Evolutionary conservation across 2,329 filamentous ascomycete species (phyloP).

Genomic region (Arthrinium phaeospermum): DNA sequence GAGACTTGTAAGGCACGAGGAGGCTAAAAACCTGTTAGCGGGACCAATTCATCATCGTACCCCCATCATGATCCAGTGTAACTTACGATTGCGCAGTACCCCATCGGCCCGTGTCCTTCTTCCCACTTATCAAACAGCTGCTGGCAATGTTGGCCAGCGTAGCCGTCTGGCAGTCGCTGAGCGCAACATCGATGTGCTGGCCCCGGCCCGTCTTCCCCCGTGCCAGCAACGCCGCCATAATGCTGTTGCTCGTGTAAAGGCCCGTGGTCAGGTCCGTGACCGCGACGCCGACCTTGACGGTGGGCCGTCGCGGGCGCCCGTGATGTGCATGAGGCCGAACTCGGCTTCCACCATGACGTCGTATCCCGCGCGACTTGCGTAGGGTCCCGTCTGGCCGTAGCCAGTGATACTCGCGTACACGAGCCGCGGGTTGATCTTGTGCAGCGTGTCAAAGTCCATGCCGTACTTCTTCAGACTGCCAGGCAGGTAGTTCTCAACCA

Average conservation of each 20-base stretch:
- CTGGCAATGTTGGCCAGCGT: constrained; percentile 95
- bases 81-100: constrained; percentile 92
- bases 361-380: constrained; percentile 86
- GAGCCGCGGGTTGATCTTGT: constrained; percentile 80
- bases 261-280: constrained; percentile 97
- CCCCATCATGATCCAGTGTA: neutral
- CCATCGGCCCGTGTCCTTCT: constrained; percentile 90
- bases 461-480: constrained; percentile 87
- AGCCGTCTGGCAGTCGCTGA: constrained; percentile 94
- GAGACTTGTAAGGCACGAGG: constrained; percentile 93
- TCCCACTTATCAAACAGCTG: constrained; percentile 84
- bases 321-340: constrained; percentile 98
- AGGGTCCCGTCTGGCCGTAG: constrained; percentile 94
- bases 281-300: constrained; percentile 96
- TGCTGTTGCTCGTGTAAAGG: constrained; percentile 91
- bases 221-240: constrained; percentile 90
- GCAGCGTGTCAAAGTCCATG: constrained; percentile 85
- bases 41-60: neutral
- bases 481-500: constrained; percentile 97
- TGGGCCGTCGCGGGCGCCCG: constrained; percentile 82
- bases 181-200: constrained; percentile 88
- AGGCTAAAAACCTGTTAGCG: constrained; percentile 61
- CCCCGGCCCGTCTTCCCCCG: constrained; percentile 77
- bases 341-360: constrained; percentile 99
- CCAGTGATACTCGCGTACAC: constrained; percentile 98